phyloP scores from a whole-genome alignment of 2,329 filamentous ascomycete genomes.

The Exserohilum rostratum region DNA sequence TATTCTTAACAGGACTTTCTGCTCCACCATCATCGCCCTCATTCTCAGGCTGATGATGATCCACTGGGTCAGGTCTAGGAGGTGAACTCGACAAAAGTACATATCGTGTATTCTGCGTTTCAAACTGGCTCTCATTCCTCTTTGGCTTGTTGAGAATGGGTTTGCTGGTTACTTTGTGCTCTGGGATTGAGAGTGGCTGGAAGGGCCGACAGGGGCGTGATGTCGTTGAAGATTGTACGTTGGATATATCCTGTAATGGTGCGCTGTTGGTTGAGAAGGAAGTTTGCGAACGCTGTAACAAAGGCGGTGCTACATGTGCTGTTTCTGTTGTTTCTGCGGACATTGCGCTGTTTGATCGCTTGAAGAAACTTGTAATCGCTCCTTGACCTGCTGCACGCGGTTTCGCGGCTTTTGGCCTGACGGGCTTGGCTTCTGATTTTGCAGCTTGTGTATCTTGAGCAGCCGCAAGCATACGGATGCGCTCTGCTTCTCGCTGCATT shows the following conservation, averaged over 20 bases:
- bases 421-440: conserved; percentile 21
- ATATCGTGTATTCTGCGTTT: conserved; percentile 52
- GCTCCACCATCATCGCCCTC: conserved; percentile 11
- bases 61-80: conserved; percentile 35
- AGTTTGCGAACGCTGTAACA: conserved; percentile 31
- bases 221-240: conserved; percentile 23
- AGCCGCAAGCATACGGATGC: conserved; percentile 30
- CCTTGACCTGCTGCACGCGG: conserved; percentile 56
- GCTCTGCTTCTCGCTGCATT: conserved; percentile 48
- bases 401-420: conserved; percentile 32
- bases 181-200: conserved; percentile 33
- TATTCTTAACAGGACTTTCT: conserved; percentile 16
- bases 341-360: conserved; percentile 32
- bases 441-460: conserved; percentile 29
- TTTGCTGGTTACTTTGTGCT: conserved; percentile 39
- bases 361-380: conserved; percentile 61
- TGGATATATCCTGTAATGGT: conserved; percentile 44
- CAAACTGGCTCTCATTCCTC: conserved; percentile 25
- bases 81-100: conserved; percentile 54
- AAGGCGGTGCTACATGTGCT: conserved; percentile 7
- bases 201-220: conserved; percentile 24
- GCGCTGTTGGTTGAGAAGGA: conserved; percentile 17
- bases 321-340: conserved; percentile 18
- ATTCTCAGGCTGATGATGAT: too few species aligned
- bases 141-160: conserved; percentile 45